Percentiles rank a stretch among this genome's conserved stretches.
Evolutionary conservation across 2,329 filamentous ascomycete genomes (phyloP).

Genomic region (Magnaporthiopsis rhizophila): DNA sequence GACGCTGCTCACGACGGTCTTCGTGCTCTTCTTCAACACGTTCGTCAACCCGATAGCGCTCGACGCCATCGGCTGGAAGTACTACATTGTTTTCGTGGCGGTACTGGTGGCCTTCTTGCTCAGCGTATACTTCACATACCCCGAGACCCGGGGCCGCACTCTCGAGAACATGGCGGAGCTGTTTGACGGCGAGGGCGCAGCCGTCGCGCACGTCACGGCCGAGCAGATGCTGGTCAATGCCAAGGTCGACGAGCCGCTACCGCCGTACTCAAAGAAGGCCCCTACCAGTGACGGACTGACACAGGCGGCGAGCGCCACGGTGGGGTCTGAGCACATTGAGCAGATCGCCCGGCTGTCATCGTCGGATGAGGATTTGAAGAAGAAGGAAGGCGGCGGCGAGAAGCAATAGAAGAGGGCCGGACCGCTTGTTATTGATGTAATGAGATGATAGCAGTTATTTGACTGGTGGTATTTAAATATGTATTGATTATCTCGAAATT

Average conservation of each 20-base stretch:
- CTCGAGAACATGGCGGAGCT: conserved; percentile 4
- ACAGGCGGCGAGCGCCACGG: too few species aligned
- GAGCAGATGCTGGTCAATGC: neutral
- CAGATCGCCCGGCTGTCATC: too few species aligned
- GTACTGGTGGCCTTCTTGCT: conserved; percentile 26
- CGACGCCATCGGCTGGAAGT: conserved; percentile 29
- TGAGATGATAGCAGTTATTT: too few species aligned
- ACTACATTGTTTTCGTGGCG: conserved; percentile 27
- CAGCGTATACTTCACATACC: conserved; percentile 19
- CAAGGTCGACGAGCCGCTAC: conserved; percentile 12
- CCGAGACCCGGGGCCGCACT: conserved; percentile 3
- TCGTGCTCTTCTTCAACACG: conserved; percentile 39
- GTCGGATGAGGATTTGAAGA: too few species aligned
- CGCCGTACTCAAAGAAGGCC: conserved; percentile 18
- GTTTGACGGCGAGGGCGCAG: conserved; percentile 5
- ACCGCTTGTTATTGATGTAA: too few species aligned
- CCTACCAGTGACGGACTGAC: too few species aligned
- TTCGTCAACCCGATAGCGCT: conserved; percentile 37
- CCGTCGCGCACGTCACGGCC: conserved; percentile 2
- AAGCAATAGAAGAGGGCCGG: too few species aligned
- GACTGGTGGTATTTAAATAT: too few species aligned
- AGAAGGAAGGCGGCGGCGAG: too few species aligned
- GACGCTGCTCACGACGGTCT: conserved; percentile 29
- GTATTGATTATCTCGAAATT: too few species aligned
- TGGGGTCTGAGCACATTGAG: too few species aligned